Evolutionary conservation across 2,329 filamentous ascomycete species (phyloP).

Genomic region (Annulohypoxylon truncatum): DNA sequence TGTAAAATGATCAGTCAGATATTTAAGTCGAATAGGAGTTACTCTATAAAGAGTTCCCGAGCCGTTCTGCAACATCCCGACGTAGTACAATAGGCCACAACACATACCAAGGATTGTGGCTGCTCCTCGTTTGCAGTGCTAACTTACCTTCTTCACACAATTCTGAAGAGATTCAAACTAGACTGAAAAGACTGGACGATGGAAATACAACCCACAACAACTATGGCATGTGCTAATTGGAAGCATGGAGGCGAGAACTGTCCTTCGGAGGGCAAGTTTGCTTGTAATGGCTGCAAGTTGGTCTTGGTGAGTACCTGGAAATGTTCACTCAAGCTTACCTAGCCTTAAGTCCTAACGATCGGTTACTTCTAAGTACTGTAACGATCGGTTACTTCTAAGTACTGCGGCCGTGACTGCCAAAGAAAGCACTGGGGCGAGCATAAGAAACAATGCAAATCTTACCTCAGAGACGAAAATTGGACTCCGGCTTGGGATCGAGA

Average conservation of each 20-base stretch:
- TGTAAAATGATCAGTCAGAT: too few species aligned
- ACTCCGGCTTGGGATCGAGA: constrained; percentile 21
- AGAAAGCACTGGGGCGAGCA: constrained; percentile 21
- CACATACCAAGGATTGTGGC: too few species aligned
- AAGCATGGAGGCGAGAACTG: constrained; percentile 9
- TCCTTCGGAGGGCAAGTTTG: not conserved
- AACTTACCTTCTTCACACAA: not conserved
- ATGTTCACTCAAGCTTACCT: not conserved
- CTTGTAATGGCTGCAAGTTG: constrained; percentile 11
- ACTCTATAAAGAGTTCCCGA: too few species aligned
- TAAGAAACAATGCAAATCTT: constrained; percentile 22
- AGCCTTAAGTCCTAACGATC: too few species aligned
- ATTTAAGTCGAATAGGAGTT: too few species aligned
- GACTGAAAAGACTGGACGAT: not conserved
- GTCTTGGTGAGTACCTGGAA: constrained; percentile 9
- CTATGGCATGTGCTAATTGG: constrained; percentile 16
- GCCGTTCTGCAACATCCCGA: too few species aligned
- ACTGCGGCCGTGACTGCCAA: constrained; percentile 24
- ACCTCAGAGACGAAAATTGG: constrained; percentile 12
- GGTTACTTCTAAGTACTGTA: constrained; percentile 14
- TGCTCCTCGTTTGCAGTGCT: not conserved
- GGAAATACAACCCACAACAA: not conserved
- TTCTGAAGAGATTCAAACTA: not conserved
- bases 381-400: not conserved
- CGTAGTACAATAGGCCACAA: too few species aligned